phyloP scores from a whole-genome alignment of 441 rosid species.

The Populus tomentosa region DNA sequence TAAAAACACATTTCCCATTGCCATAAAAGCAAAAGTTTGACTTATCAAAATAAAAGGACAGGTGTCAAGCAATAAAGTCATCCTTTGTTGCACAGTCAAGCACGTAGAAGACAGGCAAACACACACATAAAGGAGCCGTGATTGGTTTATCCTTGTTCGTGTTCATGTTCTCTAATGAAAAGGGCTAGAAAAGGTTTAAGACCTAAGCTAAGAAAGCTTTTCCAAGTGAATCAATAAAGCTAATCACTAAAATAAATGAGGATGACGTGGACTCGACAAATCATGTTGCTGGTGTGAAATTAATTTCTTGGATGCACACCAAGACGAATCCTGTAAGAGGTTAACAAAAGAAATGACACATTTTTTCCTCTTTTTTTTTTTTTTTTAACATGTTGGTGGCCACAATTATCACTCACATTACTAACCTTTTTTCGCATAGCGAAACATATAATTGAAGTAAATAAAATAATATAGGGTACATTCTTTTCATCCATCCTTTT shows the following conservation, averaged over 20 bases:
- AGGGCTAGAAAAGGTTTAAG: conserved; percentile 1
- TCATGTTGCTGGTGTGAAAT: background rate
- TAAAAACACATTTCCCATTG: background rate
- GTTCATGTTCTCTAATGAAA: conserved; percentile 10
- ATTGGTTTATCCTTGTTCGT: conserved; percentile 41
- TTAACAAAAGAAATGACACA: background rate
- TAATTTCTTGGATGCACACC: too few species aligned
- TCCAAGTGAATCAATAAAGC: conserved; percentile 12
- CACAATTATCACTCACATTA: background rate
- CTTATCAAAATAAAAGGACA: conserved; percentile 14
- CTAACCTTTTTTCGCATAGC: too few species aligned
- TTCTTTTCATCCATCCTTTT: too few species aligned
- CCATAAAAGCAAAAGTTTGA: background rate
- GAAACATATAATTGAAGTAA: too few species aligned
- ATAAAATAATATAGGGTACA: too few species aligned
- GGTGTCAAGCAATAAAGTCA: conserved; percentile 39
- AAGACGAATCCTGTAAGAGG: too few species aligned
- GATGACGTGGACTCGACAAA: conserved; percentile 15
- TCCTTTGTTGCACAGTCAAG: conserved; percentile 9
- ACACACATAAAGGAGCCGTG: conserved; percentile 30
- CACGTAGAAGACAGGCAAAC: conserved; percentile 26
- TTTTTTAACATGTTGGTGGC: background rate
- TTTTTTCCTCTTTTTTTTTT: background rate
- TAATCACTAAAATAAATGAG: background rate
- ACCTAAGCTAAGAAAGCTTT: conserved; percentile 24